These are phyloP conservation scores for Alternaria infectoria DNA, from an alignment of 2,329 filamentous ascomycete genomes.

Conservation along the genomic window DNA sequence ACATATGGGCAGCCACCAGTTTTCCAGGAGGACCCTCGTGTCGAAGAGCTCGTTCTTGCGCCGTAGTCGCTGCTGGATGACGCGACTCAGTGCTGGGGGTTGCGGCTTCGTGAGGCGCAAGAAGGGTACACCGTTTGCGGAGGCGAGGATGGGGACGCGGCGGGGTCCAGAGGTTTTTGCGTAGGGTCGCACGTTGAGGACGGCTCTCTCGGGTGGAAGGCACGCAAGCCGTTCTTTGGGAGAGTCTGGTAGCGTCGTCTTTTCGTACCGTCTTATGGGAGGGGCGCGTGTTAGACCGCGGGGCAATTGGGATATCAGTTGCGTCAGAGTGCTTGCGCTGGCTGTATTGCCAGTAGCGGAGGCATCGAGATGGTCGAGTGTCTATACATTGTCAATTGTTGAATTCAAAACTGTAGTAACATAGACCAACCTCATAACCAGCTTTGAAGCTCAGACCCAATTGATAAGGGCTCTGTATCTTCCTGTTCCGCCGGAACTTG, in stretches of 20 bases:
- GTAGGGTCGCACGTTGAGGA: slow-evolving; percentile 61
- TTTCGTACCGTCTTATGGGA: slow-evolving; percentile 3
- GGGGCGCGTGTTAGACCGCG: slow-evolving; percentile 42
- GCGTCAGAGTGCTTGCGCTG: slow-evolving; percentile 29
- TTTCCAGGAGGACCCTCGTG: slow-evolving; percentile 49
- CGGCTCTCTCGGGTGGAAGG: slow-evolving; percentile 45
- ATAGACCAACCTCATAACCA: slow-evolving; percentile 66
- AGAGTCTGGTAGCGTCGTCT: slow-evolving; percentile 6
- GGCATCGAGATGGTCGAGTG: slow-evolving; percentile 53
- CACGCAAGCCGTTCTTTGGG: slow-evolving; percentile 32
- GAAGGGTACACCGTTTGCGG: slow-evolving; percentile 66
- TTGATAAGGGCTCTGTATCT: slow-evolving; percentile 65
- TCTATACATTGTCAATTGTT: slow-evolving; percentile 32
- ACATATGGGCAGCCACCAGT: slow-evolving; percentile 50
- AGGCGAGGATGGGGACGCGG: slow-evolving; percentile 65
- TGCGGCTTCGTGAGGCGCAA: slow-evolving; percentile 72
- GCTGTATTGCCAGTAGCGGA: slow-evolving; percentile 41
- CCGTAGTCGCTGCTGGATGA: slow-evolving; percentile 61
- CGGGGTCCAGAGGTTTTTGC: slow-evolving; percentile 59
- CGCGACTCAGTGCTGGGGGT: slow-evolving; percentile 62
- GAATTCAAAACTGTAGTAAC: background rate
- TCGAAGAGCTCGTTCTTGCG: slow-evolving; percentile 54
- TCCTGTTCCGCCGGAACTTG: slow-evolving; percentile 66
- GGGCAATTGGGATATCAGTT: slow-evolving; percentile 48
- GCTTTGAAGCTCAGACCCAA: slow-evolving; percentile 67